These are phyloP conservation scores for Nematodospora valgi DNA, from an alignment of 805 yeast genomes.

Conservation along the genomic window DNA sequence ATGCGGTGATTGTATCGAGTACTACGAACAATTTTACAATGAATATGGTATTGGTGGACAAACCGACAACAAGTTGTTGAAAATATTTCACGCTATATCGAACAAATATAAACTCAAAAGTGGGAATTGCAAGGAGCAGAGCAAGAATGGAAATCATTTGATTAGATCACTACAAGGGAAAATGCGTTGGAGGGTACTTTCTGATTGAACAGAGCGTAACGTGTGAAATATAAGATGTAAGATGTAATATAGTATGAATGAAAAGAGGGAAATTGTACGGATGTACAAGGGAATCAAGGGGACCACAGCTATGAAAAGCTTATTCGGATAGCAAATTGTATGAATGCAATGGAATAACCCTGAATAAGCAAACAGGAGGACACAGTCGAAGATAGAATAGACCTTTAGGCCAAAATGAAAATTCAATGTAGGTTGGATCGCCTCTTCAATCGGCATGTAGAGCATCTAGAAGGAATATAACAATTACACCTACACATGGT, in stretches of 20 bases:
- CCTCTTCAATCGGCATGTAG: no score
- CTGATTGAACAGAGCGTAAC: neutral
- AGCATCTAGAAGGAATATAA: no score
- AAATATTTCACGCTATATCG: slow-evolving; percentile 17
- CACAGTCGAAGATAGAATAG: no score
- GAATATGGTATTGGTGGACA: slow-evolving; percentile 20
- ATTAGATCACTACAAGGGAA: neutral
- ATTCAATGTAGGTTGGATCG: no score
- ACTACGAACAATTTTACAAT: slow-evolving; percentile 50
- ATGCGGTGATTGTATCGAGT: slow-evolving; percentile 58
- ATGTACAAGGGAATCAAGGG: neutral
- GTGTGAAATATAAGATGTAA: neutral
- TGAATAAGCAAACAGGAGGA: no score
- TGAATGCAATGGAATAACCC: no score
- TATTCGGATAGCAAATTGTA: no score
- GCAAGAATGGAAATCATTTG: neutral
- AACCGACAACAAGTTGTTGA: slow-evolving; percentile 12
- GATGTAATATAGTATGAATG: neutral
- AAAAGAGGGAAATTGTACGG: neutral
- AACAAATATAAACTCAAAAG: slow-evolving; percentile 17
- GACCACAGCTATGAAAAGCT: no score
- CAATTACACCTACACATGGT: no score
- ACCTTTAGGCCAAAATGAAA: no score
- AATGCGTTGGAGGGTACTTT: slow-evolving; percentile 3
- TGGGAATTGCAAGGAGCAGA: neutral